Evolutionary conservation across 306 rosid species (phyloP), one percentile per base, ranked within the genome.

Genomic region (Rosa multiflora): DNA sequence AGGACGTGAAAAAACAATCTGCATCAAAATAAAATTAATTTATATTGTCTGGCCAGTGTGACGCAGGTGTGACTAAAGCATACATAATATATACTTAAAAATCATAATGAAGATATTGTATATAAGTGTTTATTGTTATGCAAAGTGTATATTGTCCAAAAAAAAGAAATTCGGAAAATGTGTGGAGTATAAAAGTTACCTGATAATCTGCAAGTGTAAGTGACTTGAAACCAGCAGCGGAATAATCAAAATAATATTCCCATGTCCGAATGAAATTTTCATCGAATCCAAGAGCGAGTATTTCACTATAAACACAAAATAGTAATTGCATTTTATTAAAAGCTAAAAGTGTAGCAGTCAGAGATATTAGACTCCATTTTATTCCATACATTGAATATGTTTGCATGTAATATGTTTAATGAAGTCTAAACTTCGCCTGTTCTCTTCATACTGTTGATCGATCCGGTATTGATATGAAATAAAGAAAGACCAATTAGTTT

Each of bases 1-100:
- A 1, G 97, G 97, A 11, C 97, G 93, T 23, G 97, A 91, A 87
- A 90, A 91, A 55, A 94, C 97, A 70, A 94, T 82, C 99, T 94
- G 61, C 88, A 55, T 8, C 75, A 48, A n/a, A 7, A 55, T 7
- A 6, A 20, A 32, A 32, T 6, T 51, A 32, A 32, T 6, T 51
- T 51, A 51, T 17, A 51, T 51, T 5, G 56, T n/a, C 8, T 51
- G 56, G 2, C 26, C 26, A 26, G 26, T 51, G n/a, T 49, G 55
- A 4, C 15, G 56, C 23, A 53, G 0, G 35, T 58, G 11, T n/a
- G 21, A 58, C 32, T 8, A 56, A 56, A 56, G 26, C 11, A 56
- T 32, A 8, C 32, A 17, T 5, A 18, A 17, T 5, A 53, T 26
- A 26, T 26, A 26, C 23, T 18, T 58, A 20, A 26, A 21, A 21